These are phyloP conservation scores for Boletus smithii DNA, from an alignment of 1,284 basidiomycete genomes.

Conservation along the genomic window DNA sequence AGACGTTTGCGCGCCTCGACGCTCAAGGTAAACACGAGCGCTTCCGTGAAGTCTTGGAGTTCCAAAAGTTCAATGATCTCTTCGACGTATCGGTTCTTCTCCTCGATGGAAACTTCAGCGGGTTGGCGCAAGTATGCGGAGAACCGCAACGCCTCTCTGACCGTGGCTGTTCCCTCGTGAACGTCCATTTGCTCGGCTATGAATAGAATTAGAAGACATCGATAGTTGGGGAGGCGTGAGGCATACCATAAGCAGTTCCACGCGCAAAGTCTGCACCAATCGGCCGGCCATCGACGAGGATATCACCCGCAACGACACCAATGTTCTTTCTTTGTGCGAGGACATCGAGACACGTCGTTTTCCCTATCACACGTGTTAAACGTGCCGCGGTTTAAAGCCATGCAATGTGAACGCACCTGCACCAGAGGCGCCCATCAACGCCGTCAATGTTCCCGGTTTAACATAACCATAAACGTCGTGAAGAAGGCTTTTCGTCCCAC, in stretches of 20 bases:
- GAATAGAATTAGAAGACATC: conserved; percentile 13
- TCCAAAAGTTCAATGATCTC: conserved; percentile 73
- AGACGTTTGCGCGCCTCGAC: conserved; percentile 84
- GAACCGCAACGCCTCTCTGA: conserved; percentile 88
- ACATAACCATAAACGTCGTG: conserved; percentile 89
- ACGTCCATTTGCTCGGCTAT: conserved; percentile 85
- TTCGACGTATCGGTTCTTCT: conserved; percentile 82
- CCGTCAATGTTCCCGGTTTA: conserved; percentile 80
- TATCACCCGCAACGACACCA: conserved; percentile 78
- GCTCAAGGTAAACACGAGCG: conserved; percentile 57
- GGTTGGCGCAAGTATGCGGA: conserved; percentile 90
- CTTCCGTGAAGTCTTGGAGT: conserved; percentile 61
- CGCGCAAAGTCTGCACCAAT: conserved; percentile 74
- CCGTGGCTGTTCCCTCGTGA: conserved; percentile 81
- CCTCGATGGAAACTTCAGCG: conserved; percentile 60
- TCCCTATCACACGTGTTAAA: conserved; percentile 31
- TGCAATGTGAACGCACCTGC: conserved; percentile 38
- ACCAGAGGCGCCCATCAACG: conserved; percentile 79
- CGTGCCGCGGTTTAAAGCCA: conserved; percentile 13
- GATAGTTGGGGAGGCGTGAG: conserved; percentile 25
- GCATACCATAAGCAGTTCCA: conserved; percentile 68
- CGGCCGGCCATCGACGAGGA: conserved; percentile 77
- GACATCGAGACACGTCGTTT: conserved; percentile 86
- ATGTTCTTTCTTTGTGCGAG: conserved; percentile 86
- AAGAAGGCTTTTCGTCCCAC: conserved; percentile 67